Percentiles rank a stretch among this genome's conserved stretches.
Evolutionary conservation across 2,329 filamentous ascomycete species (phyloP).

Genomic region (Tolypocladium ophioglossoides): DNA sequence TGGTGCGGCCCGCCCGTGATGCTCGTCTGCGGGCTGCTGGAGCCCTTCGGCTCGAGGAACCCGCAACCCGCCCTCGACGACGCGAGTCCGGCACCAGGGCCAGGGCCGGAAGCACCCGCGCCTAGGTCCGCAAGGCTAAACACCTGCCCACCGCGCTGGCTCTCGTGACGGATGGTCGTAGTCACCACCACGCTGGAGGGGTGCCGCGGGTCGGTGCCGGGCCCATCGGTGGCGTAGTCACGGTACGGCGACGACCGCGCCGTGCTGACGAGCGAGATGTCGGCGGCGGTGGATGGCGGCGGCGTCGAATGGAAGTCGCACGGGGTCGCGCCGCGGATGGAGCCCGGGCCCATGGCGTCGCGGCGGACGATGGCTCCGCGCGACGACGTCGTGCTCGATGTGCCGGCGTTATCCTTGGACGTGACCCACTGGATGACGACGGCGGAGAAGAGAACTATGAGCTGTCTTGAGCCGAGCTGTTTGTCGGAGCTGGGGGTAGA

Average conservation of each 20-base stretch:
- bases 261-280: constrained; percentile 14
- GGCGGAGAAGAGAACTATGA: constrained; percentile 46
- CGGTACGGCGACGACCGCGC: constrained; percentile 6
- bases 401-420: constrained; percentile 31
- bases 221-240: constrained; percentile 6
- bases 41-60: too few species aligned
- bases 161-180: constrained; percentile 3
- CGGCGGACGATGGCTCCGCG: constrained; percentile 4
- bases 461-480: too few species aligned
- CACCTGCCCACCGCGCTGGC: too few species aligned
- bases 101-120: too few species aligned
- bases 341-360: constrained; percentile 3
- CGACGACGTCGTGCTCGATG: constrained; percentile 11
- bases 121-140: too few species aligned
- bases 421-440: constrained; percentile 53
- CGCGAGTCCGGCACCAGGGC: too few species aligned
- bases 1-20: too few species aligned
- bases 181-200: constrained; percentile 4
- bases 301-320: constrained; percentile 5
- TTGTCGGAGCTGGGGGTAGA: background rate
- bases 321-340: constrained; percentile 1
- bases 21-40: too few species aligned
- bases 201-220: too few species aligned
- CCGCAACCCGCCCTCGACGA: too few species aligned
- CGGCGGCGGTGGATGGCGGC: constrained; percentile 11